These are phyloP conservation scores for Kwoniella shivajii DNA, from an alignment of 1,284 basidiomycete genomes.

Conservation along the genomic window DNA sequence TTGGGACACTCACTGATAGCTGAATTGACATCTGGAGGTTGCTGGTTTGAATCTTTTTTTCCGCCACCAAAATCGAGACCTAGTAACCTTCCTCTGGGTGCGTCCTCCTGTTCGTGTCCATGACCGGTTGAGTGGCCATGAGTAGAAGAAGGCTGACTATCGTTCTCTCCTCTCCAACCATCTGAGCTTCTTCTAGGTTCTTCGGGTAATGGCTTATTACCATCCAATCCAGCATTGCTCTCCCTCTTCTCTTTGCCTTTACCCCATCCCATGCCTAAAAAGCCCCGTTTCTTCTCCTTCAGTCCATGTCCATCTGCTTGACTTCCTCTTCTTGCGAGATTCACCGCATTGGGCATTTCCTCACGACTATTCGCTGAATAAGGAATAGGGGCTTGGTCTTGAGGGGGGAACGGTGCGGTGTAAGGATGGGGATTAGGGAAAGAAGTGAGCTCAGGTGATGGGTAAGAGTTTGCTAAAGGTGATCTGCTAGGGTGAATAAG, in stretches of 20 bases:
- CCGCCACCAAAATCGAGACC: slow-evolving; percentile 22
- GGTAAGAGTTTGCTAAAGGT: slow-evolving; percentile 23
- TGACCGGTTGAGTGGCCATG: slow-evolving; percentile 22
- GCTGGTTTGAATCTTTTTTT: background rate
- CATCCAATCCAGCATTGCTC: background rate
- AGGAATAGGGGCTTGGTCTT: background rate
- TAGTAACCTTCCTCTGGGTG: slow-evolving; percentile 19
- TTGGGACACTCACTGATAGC: slow-evolving; percentile 47
- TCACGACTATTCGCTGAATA: background rate
- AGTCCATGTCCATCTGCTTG: slow-evolving; percentile 16
- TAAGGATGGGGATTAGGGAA: slow-evolving; percentile 18
- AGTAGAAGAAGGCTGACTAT: slow-evolving; percentile 19
- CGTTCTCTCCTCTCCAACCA: slow-evolving; percentile 13
- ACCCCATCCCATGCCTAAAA: slow-evolving; percentile 37
- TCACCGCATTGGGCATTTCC: slow-evolving; percentile 6
- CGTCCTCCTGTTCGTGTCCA: slow-evolving; percentile 24
- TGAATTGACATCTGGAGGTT: slow-evolving; percentile 31
- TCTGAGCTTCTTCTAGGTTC: slow-evolving; percentile 17
- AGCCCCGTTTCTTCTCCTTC: slow-evolving; percentile 37
- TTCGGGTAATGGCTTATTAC: slow-evolving; percentile 10
- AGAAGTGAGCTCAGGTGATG: slow-evolving; percentile 4
- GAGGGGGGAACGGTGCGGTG: slow-evolving; percentile 5
- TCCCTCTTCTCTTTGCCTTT: slow-evolving; percentile 24
- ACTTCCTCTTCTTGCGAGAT: slow-evolving; percentile 1
- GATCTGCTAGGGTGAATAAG: slow-evolving; percentile 11